Evolutionary conservation across 2,329 filamentous ascomycete genomes (phyloP), one percentile per base, ranked within the genome.

Genomic region (Thielaviopsis euricoi): DNA sequence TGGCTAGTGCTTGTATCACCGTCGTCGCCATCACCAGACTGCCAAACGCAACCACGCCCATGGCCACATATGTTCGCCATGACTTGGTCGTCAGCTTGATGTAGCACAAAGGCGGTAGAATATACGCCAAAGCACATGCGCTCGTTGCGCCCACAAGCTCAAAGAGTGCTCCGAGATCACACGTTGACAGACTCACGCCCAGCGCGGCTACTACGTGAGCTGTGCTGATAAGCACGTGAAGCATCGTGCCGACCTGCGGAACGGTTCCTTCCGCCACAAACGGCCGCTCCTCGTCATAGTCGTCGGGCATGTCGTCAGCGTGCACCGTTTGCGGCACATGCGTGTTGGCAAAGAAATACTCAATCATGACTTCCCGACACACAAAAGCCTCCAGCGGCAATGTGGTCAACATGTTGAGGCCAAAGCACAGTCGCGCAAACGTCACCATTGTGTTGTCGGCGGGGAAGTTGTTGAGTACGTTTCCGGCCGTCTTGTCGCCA

Each of bases 391-490:
- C 93, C 61, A 98, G 83, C 0, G 93, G 93, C 40, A 98, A 76
- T 1, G 93, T 97, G 15, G 93, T 96, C 65, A 98, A 82, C 93
- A 98, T 98, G 76, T 98, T 98, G 63, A 98, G 79, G 1, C 93
- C 93, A 67, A 98, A 97, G 72, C 89, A 96, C 55, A 98, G 78
- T 56, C 93, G 85, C 22, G 93, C 93, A 60, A 98, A 78, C 71
- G 96, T 97, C 67, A 97, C 89, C 81, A 97, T 85, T 64, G 85
- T 77, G 71, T 95, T 97, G 71, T 94, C 83, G 21, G 83, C 76
- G 1, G 90, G 87, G 67, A 98, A 97, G 73, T 98, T 98, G 76
- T 98, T 98, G 65, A 98, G 82, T 56, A 98, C 89, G 69, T 98
- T 98, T 67, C 93, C 93, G 64, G 89, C 76, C 3, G 93, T 98